Conservation (phyloP, 2,329 filamentous ascomycete genomes). For the Colletotrichum coccodes region DNA sequence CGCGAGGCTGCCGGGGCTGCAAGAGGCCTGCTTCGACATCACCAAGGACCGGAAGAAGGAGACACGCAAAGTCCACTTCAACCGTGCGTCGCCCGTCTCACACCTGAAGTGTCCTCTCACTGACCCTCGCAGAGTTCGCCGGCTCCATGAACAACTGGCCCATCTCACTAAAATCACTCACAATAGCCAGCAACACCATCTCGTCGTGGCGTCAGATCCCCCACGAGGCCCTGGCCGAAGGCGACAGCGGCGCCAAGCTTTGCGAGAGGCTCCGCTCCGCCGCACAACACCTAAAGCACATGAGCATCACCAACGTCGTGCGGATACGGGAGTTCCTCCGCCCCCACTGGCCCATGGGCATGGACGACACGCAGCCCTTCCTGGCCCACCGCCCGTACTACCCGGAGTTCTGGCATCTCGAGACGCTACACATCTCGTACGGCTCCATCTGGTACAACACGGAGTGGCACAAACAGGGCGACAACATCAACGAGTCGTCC, state of each 20-base stretch:
- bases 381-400: slow-evolving; percentile 6
- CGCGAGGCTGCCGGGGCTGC: slow-evolving; percentile 31
- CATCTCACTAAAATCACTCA: slow-evolving; percentile 31
- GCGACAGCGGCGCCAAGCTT: slow-evolving; percentile 31
- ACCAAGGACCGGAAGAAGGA: slow-evolving; percentile 31
- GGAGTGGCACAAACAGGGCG: slow-evolving; percentile 35
- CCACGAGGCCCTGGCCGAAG: slow-evolving; percentile 34
- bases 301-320: slow-evolving; percentile 34
- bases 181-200: slow-evolving; percentile 33
- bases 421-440: slow-evolving; percentile 34
- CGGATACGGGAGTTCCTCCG: slow-evolving; percentile 34
- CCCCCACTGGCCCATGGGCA: slow-evolving; percentile 32
- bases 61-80: slow-evolving; percentile 28
- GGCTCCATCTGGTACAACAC: slow-evolving; percentile 35
- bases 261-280: slow-evolving; percentile 27
- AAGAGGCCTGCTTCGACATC: slow-evolving; percentile 31
- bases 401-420: slow-evolving; percentile 25
- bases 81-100: slow-evolving; percentile 9
- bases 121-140: slow-evolving; percentile 29
- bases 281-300: slow-evolving; percentile 29
- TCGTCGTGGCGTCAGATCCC: slow-evolving; percentile 36
- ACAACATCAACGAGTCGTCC: slow-evolving; percentile 34
- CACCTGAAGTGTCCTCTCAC: not conserved
- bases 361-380: slow-evolving; percentile 30
- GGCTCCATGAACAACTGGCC: slow-evolving; percentile 33